Base-by-base conservation (phyloP, 106 monocot species). In the Dioscorea zingiberensis region DNA sequence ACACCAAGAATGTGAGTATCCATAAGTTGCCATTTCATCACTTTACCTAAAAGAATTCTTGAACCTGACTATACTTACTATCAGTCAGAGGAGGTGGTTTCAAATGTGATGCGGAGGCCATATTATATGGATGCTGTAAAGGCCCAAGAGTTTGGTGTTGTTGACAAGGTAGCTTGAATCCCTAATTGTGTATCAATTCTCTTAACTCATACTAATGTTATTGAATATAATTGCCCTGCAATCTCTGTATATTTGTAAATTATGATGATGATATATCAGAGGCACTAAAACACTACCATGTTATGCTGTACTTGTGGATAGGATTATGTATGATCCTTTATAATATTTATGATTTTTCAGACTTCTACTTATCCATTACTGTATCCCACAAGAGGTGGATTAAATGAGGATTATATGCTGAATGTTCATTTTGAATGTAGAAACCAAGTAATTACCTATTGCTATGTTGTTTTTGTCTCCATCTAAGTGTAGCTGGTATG, bases 1-100 rank as follows among this genome's bases (percentile, higher is more conserved):
- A 97, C 83, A 97, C 95, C 54, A 81, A 91, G 75, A 97, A 97
- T 79, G 95, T 97, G 62, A 83, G 91, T 74, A 48, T 38, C 15
- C 28, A 17, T 8, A 66, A 48, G 62, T 14, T 17, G 25, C 27
- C 24, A 3, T 65, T 54, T 45, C 67, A 44, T 69, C 18, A 46
- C 8, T 47, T 61, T 25, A 54, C 10, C 49, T 72, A 25, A 3
- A 13, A 51, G 16, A 26, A 18, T 14, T 10, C 7, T 23, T 7
- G 47, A 44, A 64, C 57, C 66, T 69, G 32, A 78, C 38, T n/a
- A 15, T 45, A 27, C 19, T 61, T 2, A 55, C 67, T 27, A 18
- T 64, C 69, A 91, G 91, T 61, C 91, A 16, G 68, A 75, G 44
- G 95, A 92, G 69, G 69, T 59, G 32, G 79, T 97, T 65, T 79